These are phyloP conservation scores for Aspergillus sclerotiicarbonarius DNA, from an alignment of 495 filamentous ascomycete genomes.

Conservation along the genomic window DNA sequence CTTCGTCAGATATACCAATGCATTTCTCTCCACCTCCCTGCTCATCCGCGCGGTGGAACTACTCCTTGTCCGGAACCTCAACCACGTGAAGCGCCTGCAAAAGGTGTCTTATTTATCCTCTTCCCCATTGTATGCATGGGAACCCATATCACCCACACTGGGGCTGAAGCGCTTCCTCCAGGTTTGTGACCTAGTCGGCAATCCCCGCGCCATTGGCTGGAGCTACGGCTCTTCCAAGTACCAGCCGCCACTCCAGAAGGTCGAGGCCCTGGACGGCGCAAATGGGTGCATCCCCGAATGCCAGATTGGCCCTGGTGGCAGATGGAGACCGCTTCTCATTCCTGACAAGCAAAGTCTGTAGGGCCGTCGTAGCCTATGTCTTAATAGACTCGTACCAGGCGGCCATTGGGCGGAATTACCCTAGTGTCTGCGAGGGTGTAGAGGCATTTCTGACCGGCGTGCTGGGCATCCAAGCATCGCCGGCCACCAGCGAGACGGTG, in stretches of 20 bases:
- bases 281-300: not conserved
- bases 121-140: constrained; percentile 15
- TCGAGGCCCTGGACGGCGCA: not conserved
- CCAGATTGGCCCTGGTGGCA: not conserved
- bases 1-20: constrained; percentile 19
- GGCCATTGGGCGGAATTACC: constrained; percentile 9
- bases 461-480: not conserved
- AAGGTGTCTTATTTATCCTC: constrained; percentile 3
- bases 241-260: constrained; percentile 2
- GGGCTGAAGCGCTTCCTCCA: constrained; percentile 9
- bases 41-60: constrained; percentile 19
- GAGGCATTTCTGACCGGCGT: not conserved
- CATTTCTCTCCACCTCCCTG: constrained; percentile 15
- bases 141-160: constrained; percentile 10
- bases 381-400: constrained; percentile 17
- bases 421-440: constrained; percentile 8
- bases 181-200: constrained; percentile 16
- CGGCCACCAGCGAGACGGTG: constrained; percentile 8
- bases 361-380: constrained; percentile 9
- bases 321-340: constrained; percentile 3
- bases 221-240: constrained; percentile 17
- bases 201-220: constrained; percentile 22
- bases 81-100: constrained; percentile 10
- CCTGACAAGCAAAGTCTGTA: not conserved
- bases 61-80: constrained; percentile 14